Evolutionary conservation across 2,329 filamentous ascomycete genomes (phyloP), one percentile per base, ranked within the genome.

Genomic region (Apiospora hydei): DNA sequence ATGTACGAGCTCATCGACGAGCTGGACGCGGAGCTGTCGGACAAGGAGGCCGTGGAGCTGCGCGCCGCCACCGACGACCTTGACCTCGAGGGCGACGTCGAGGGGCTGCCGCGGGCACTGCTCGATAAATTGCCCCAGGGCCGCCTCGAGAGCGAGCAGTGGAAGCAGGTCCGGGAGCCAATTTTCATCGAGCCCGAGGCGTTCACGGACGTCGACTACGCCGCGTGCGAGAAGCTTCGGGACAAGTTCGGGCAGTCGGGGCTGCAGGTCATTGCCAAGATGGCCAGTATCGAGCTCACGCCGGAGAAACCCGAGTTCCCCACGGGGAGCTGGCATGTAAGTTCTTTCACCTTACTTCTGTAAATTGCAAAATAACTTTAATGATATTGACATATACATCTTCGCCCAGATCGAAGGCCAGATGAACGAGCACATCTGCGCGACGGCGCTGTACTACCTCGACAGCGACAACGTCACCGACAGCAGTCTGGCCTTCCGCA

Each of bases 221-320:
- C 43, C 18, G 18, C 6, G 30, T 18, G 18, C 14, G 30, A 21
- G 30, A 18, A 1, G 7, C 57, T 64, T 18, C 57, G 57, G 7
- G 30, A 41, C 16, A 64, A 34, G 30, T 64, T 64, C 30, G 0
- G 3, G 18, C 16, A 13, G 4, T n/a, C 57, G 30, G 57, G 57
- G 57, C 57, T 64, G 2, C 57, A 64, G 30, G 79, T 93, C 47
- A 89, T 93, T 69, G 86, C 92, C 44, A 92, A 92, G 76, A 82
- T 93, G 74, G 85, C 88, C 1, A 87, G 85, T 47, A 87, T 92
- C 69, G 84, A 90, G 57, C 82, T 92, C 1, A 89, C 85, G 0
- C 89, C 89, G 0, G 86, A 88, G 13, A 86, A 88, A 44, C 87
- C 88, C 0, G 77, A 77, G 0, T 91, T 87, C 73, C 76, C 81